Conservation (phyloP, 1,139 yeast genomes). For the Trichomonascaceae sp. region DNA sequence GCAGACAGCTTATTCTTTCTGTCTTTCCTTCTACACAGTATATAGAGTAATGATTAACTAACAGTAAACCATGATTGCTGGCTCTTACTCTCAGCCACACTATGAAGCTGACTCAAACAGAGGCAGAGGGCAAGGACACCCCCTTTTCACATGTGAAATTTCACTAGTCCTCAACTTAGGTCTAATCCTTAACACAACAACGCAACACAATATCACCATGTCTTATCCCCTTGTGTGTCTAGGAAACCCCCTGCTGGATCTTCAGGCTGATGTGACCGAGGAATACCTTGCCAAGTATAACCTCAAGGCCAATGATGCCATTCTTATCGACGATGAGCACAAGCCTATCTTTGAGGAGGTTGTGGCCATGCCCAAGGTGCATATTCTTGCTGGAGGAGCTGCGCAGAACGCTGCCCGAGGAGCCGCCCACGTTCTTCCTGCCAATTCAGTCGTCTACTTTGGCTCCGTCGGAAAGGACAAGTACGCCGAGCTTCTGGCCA, state of each 20-base stretch:
- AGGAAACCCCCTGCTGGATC: slow-evolving; percentile 74
- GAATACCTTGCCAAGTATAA: slow-evolving; percentile 66
- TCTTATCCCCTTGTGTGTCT: slow-evolving; percentile 49
- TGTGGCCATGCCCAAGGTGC: slow-evolving; percentile 45
- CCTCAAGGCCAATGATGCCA: slow-evolving; percentile 88
- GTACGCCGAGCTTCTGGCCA: slow-evolving; percentile 65
- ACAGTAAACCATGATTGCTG: too few species aligned
- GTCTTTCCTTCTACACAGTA: too few species aligned
- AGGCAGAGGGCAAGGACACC: too few species aligned
- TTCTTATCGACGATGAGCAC: slow-evolving; percentile 80
- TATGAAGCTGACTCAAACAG: too few species aligned
- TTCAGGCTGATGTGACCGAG: slow-evolving; percentile 66
- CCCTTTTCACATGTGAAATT: too few species aligned
- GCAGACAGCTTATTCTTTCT: too few species aligned
- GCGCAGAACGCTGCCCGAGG: slow-evolving; percentile 99
- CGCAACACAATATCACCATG: too few species aligned
- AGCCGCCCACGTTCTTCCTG: slow-evolving; percentile 84
- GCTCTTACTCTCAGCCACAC: too few species aligned
- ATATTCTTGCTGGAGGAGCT: slow-evolving; percentile 94
- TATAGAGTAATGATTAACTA: too few species aligned
- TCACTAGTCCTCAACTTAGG: too few species aligned
- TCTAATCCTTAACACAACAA: too few species aligned
- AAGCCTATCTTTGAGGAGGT: slow-evolving; percentile 71
- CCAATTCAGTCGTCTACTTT: slow-evolving; percentile 75
- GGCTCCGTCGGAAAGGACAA: slow-evolving; percentile 94